Percentiles rank a stretch among this genome's conserved stretches.
These are phyloP conservation scores for Gracilaria caudata DNA, from an alignment of 23 red algal genomes.

Conservation along the genomic window DNA sequence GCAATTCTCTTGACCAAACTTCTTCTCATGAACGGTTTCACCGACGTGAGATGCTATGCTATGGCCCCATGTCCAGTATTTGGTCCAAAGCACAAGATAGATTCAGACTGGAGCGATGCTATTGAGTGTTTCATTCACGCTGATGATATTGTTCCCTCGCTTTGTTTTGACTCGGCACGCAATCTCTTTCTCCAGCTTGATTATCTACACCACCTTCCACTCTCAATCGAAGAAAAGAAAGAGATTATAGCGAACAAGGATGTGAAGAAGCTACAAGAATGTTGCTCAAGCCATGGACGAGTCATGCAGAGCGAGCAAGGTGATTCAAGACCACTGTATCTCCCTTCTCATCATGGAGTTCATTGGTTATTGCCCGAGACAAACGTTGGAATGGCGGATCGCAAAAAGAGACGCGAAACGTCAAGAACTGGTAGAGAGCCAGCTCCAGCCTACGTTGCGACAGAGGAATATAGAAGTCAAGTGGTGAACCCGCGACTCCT, in stretches of 20 bases:
- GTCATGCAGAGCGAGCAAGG: not conserved
- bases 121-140: constrained; percentile 74
- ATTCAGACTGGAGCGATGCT: constrained; percentile 74
- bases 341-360: constrained; percentile 50
- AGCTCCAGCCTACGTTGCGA: constrained; percentile 40
- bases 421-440: constrained; percentile 11
- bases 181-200: constrained; percentile 46
- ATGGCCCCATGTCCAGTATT: constrained; percentile 77
- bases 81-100: constrained; percentile 60
- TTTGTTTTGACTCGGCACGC: constrained; percentile 66
- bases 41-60: constrained; percentile 76
- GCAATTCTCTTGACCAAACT: constrained; percentile 78
- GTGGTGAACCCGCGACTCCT: constrained; percentile 28
- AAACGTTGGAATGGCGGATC: not conserved
- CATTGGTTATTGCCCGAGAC: constrained; percentile 64
- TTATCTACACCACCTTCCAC: constrained; percentile 23
- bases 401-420: constrained; percentile 6
- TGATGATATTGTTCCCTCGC: constrained; percentile 73
- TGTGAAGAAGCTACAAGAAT: constrained; percentile 9
- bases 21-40: constrained; percentile 38
- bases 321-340: constrained; percentile 33
- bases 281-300: not conserved
- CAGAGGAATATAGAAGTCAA: constrained; percentile 29
- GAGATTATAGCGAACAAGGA: constrained; percentile 19
- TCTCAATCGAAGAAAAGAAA: constrained; percentile 41